Evolutionary conservation across 2,329 filamentous ascomycete species (phyloP).

Genomic region (Dothistroma septosporum): DNA sequence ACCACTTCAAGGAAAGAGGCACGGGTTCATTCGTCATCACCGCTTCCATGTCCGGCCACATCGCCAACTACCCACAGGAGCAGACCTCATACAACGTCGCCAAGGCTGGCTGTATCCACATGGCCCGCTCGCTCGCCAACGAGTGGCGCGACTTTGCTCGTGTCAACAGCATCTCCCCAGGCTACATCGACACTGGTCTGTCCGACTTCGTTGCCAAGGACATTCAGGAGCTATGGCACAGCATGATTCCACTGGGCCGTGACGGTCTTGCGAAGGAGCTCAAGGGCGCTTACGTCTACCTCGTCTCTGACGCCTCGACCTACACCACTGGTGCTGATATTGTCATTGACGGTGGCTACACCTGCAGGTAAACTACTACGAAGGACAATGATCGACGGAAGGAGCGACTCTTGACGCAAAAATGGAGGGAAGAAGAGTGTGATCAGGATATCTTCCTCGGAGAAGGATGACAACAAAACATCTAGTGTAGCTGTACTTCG

Average conservation of each 20-base stretch:
- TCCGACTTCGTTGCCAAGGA: constrained; percentile 61
- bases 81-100: constrained; percentile 63
- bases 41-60: constrained; percentile 71
- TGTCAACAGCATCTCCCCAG: constrained; percentile 64
- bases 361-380: constrained; percentile 30
- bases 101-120: constrained; percentile 60
- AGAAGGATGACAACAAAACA: background rate
- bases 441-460: background rate
- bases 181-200: constrained; percentile 65
- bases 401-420: background rate
- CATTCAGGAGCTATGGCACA: constrained; percentile 58
- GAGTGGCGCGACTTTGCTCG: constrained; percentile 67
- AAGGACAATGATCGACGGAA: background rate
- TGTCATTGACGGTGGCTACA: constrained; percentile 50
- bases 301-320: constrained; percentile 50
- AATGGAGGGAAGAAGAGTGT: background rate
- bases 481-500: background rate
- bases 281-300: constrained; percentile 56
- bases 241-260: constrained; percentile 58
- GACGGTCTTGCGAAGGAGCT: constrained; percentile 62
- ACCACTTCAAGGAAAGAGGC: constrained; percentile 66
- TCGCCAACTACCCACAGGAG: constrained; percentile 78
- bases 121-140: constrained; percentile 59
- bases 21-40: constrained; percentile 64
- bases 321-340: constrained; percentile 52